phyloP scores from a whole-genome alignment of 441 rosid species.

The Pelargonium australe region DNA sequence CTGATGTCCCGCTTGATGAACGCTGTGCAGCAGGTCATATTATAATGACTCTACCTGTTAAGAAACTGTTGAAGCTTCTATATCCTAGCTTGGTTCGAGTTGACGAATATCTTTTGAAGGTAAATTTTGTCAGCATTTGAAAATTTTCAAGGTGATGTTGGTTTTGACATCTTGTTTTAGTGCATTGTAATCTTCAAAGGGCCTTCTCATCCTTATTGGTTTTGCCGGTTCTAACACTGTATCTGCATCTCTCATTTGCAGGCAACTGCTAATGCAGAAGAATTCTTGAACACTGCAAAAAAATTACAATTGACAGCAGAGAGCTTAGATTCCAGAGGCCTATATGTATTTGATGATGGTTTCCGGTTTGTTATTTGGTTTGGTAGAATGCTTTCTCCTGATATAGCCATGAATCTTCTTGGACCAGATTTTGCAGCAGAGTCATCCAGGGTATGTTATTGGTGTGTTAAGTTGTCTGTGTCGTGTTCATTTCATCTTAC shows the following conservation, averaged over 20 bases:
- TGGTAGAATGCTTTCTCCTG: slow-evolving; percentile 91
- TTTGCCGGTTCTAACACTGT: slow-evolving; percentile 1
- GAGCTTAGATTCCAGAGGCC: slow-evolving; percentile 90
- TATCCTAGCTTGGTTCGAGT: slow-evolving; percentile 77
- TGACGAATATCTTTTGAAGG: slow-evolving; percentile 80
- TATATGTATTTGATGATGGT: slow-evolving; percentile 84
- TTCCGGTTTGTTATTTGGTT: slow-evolving; percentile 83
- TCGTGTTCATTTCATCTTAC: neutral
- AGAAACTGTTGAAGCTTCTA: slow-evolving; percentile 70
- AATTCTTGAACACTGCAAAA: slow-evolving; percentile 32
- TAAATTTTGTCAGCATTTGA: slow-evolving; percentile 20
- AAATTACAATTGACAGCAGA: slow-evolving; percentile 69
- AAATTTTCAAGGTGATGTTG: slow-evolving; percentile 9
- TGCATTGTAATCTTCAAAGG: neutral
- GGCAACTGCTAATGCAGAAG: slow-evolving; percentile 48
- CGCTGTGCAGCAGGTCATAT: slow-evolving; percentile 87
- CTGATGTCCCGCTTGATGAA: slow-evolving; percentile 80
- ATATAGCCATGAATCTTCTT: slow-evolving; percentile 66
- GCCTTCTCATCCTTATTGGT: neutral
- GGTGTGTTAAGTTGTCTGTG: neutral
- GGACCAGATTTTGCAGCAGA: slow-evolving; percentile 86
- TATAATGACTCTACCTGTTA: slow-evolving; percentile 86
- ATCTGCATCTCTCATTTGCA: slow-evolving; percentile 31
- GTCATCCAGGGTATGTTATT: slow-evolving; percentile 61
- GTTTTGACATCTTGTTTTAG: neutral